Percentiles rank a stretch among this genome's conserved stretches.
These are phyloP conservation scores for Blastobotrys ciferrii DNA, from an alignment of 1,139 yeast genomes.

Conservation along the genomic window DNA sequence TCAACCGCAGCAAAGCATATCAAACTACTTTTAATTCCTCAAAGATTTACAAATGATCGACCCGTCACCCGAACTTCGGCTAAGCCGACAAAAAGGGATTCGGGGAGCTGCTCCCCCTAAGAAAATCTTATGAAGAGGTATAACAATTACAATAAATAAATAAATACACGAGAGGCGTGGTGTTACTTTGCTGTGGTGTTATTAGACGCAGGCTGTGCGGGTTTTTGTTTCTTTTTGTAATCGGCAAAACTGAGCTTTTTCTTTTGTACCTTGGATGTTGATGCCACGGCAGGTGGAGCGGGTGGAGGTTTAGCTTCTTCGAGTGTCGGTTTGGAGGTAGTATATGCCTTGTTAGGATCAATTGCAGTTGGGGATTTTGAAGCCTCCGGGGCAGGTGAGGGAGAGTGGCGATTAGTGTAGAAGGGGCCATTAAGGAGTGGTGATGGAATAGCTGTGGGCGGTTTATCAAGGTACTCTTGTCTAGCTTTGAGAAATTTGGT, in stretches of 20 bases:
- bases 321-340: slow-evolving; percentile 4
- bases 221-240: slow-evolving; percentile 61
- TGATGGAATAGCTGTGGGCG: background rate
- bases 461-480: background rate
- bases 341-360: slow-evolving; percentile 4
- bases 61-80: too few relatives aligned
- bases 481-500: background rate
- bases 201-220: background rate
- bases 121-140: too few relatives aligned
- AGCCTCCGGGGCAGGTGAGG: background rate
- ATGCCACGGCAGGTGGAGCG: background rate
- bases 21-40: too few relatives aligned
- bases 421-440: background rate
- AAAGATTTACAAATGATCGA: too few relatives aligned
- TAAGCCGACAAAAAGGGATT: too few relatives aligned
- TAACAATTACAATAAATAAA: slow-evolving; percentile 7
- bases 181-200: background rate
- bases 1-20: too few relatives aligned
- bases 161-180: background rate
- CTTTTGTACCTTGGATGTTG: slow-evolving; percentile 34
- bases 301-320: background rate
- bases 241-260: slow-evolving; percentile 83
- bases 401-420: background rate
- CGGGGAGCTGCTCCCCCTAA: too few relatives aligned
- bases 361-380: background rate